Evolutionary conservation across 345 rosid genomes (phyloP), one percentile per base, ranked within the genome.

Genomic region (Hibiscus syriacus): DNA sequence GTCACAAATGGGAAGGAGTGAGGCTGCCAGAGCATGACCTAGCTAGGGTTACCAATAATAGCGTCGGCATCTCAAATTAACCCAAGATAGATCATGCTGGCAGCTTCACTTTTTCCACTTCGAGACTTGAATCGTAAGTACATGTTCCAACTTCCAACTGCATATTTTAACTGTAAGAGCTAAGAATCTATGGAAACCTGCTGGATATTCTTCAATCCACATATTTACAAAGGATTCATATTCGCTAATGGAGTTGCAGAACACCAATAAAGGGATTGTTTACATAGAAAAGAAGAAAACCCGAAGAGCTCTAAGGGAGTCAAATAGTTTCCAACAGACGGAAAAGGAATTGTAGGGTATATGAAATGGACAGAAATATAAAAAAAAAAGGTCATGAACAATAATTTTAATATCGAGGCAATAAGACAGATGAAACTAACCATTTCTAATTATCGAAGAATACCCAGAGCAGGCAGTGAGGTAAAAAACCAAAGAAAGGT

Each of bases 21-120:
- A 89, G 79, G 96, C 96, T 86, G 96, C 80, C 90, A 71, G n/a
- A 83, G 87, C 96, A 89, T 89, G 96, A 89, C 88, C 92, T 89
- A 85, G 71, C 86, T 72, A 74, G 71, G 84, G 84, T 80, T 84
- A 83, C 72, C 67, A 25, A 61, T 32, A 38, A 34, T 36, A 34
- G 61, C 39, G 50, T 63, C 13, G 8, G 9, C 20, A 9, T 7
- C 3, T 26, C 17, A 27, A 76, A n/a, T 57, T 82, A 79, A 88
- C 86, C 49, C 32, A 46, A 82, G 85, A 73, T 84, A 89, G 92
- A 89, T 89, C 96, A 89, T 87, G 96, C 96, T 89, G 92, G 92
- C 96, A 89, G 92, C 92, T 87, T 89, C 96, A 89, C 96, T 78
- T 77, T 65, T 89, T 89, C 96, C 95, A 57, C 25, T 54, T 32